Evolutionary conservation across 2,329 filamentous ascomycete species (phyloP), one percentile per base, ranked within the genome.

Genomic region (Fusarium chaquense): DNA sequence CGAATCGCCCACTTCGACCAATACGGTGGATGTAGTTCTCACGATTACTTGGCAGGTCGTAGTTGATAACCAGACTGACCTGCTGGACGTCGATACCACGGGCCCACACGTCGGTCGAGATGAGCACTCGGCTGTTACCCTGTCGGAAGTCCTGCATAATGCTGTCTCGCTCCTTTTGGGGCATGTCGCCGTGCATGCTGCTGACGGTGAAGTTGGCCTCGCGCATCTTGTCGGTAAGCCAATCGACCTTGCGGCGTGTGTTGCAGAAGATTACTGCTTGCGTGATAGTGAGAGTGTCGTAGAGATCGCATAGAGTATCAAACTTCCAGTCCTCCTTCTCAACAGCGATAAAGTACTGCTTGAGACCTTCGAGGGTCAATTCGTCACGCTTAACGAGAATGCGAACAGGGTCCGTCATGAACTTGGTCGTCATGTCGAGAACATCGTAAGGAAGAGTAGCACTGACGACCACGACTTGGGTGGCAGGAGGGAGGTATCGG

Each of bases 311-410:
- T 6, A 99, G 90, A 4, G 96, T 99, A 80, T 99, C 96, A 75
- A 99, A 97, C 82, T 99, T 99, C 96, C 96, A 99, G 80, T 98
- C 96, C 81, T 99, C 96, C 85, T 98, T 98, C 82, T 99, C 96
- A 22, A 98, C 96, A 3, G 96, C 96, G 76, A 99, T 98, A 80
- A 98, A 99, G 85, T 98, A 99, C 81, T 99, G 96, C 85, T 98
- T 98, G 53, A 99, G 86, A 61, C 96, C 96, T 83, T 98, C 96
- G 52, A 99, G 89, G 3, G 96, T 99, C 85, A 99, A 84, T 81
- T 99, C 96, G 81, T 98, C 96, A 90, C 94, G 94, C 89, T 98
- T 98, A 80, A 98, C 95, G 28, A 98, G 87, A 77, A 98, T 97
- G 72, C 95, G 92, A 46, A 98, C 95, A 1, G 95, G 95, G 76